Evolutionary conservation across 768 basidiomycete species (phyloP), one percentile per base, ranked within the genome.

Genomic region (Tulasnella sp.): DNA sequence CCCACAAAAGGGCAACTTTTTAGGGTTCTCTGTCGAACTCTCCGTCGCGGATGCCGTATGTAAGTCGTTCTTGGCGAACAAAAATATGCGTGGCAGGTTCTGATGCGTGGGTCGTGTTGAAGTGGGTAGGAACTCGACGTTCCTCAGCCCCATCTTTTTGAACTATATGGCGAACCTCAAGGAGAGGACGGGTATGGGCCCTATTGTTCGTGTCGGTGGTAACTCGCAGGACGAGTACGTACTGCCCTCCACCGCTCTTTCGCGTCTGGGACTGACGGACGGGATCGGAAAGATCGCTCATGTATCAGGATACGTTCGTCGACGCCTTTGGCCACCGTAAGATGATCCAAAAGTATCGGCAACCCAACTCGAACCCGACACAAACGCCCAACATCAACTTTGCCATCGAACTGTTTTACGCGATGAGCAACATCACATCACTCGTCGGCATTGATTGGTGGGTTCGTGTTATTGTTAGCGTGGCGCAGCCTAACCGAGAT

Each of bases 351-450:
- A 65, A 78, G 76, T n/a, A 17, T 31, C 27, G 15, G 4, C 12
- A 12, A 2, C 31, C 31, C n/a, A 46, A 46, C 17, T 41, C 42
- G 21, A 54, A 54, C 37, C 55, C 55, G 1, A 86, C 83, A 2
- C 72, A 75, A 42, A 89, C 86, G 15, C 80, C 83, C 1, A 75
- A 84, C 9, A 75, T 86, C 31, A 67, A 79, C 32, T 80, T 81
- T 53, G 80, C 83, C 0, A 64, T 71, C 0, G 84, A 84, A 59
- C 68, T 91, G 45, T 75, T 91, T 64, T 78, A 81, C 64, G 73
- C 83, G 61, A 74, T 84, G 67, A 65, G 67, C 9, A 81, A 83
- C 57, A 76, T 85, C 27, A 81, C 81, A 0, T 63, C 70, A 0
- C 65, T 83, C 7, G 73, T 81, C 12, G 76, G 78, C 36, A 74